A percentile compares a stretch with the other conserved stretches of the same genome.
phyloP scores from a whole-genome alignment of 2,329 filamentous ascomycete species.

The Dothistroma pini region DNA sequence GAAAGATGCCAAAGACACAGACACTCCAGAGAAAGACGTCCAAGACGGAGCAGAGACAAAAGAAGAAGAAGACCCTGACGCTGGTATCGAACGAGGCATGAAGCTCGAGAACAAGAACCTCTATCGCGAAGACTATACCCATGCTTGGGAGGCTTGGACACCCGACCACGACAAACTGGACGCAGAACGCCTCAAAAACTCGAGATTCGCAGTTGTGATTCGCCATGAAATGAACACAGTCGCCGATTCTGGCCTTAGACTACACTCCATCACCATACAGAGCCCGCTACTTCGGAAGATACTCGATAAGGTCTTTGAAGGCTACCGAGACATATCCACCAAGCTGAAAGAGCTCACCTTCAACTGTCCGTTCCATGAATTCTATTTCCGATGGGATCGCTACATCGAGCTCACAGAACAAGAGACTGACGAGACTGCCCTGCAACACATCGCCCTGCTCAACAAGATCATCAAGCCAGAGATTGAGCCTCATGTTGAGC shows the following conservation, averaged over 20 bases:
- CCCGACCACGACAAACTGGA: slow-evolving; percentile 6
- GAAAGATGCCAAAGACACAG: not conserved
- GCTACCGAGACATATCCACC: slow-evolving; percentile 34
- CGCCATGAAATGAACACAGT: slow-evolving; percentile 24
- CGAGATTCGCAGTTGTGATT: slow-evolving; percentile 26
- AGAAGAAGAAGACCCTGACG: not conserved
- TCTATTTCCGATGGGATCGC: slow-evolving; percentile 36
- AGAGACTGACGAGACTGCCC: slow-evolving; percentile 19
- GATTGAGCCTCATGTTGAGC: slow-evolving; percentile 2
- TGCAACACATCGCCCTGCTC: slow-evolving; percentile 28
- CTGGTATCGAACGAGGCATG: not conserved
- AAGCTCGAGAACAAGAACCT: not conserved
- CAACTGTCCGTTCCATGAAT: slow-evolving; percentile 34
- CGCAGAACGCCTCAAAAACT: slow-evolving; percentile 7
- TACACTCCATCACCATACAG: slow-evolving; percentile 36
- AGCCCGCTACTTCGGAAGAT: slow-evolving; percentile 34
- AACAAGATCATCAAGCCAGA: slow-evolving; percentile 24
- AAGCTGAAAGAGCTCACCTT: slow-evolving; percentile 34
- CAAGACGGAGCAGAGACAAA: not conserved
- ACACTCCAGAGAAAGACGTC: not conserved
- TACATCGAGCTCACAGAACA: slow-evolving; percentile 26
- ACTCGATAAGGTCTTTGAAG: slow-evolving; percentile 32
- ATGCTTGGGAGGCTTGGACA: slow-evolving; percentile 1
- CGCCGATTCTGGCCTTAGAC: slow-evolving; percentile 18
- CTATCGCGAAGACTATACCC: slow-evolving; percentile 1